These are phyloP conservation scores for Alliaria petiolata DNA, from an alignment of 345 rosid genomes.

Conservation along the genomic window DNA sequence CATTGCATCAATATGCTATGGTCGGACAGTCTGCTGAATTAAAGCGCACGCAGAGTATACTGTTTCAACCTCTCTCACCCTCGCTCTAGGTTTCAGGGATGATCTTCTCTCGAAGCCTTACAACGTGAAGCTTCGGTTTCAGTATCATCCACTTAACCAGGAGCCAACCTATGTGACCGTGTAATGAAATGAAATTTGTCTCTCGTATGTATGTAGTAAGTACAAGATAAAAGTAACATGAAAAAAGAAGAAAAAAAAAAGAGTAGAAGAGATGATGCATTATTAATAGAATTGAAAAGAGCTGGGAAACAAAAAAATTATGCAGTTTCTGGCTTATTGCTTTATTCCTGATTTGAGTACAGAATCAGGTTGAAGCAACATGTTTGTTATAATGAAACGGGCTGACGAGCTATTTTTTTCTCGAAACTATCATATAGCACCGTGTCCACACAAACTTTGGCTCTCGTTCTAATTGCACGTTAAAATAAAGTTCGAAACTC, in stretches of 20 bases:
- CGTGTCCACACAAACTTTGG: too few relatives aligned
- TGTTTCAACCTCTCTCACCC: neutral
- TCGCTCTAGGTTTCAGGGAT: conserved; percentile 12
- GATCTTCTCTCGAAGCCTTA: conserved; percentile 2
- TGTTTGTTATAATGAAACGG: conserved; percentile 25
- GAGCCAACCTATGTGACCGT: conserved; percentile 28
- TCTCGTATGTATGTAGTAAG: conserved; percentile 32
- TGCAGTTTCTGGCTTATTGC: conserved; percentile 18
- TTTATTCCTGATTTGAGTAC: conserved; percentile 2
- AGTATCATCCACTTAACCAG: conserved; percentile 23
- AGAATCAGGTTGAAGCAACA: conserved; percentile 13
- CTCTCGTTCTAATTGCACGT: too few relatives aligned
- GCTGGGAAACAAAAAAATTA: neutral
- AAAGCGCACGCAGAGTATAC: neutral
- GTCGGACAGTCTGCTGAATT: conserved; percentile 76
- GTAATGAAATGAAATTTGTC: conserved; percentile 18
- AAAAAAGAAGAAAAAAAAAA: neutral
- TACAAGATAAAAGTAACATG: conserved; percentile 2
- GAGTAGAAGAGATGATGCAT: conserved; percentile 23
- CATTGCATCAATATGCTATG: conserved; percentile 79
- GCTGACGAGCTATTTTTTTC: too few relatives aligned
- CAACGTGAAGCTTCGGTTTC: conserved; percentile 14
- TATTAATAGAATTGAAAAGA: conserved; percentile 11
- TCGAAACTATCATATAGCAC: too few relatives aligned
- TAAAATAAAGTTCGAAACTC: too few relatives aligned